phyloP scores from a whole-genome alignment of 116 monocot genomes.

The Zostera marina region DNA sequence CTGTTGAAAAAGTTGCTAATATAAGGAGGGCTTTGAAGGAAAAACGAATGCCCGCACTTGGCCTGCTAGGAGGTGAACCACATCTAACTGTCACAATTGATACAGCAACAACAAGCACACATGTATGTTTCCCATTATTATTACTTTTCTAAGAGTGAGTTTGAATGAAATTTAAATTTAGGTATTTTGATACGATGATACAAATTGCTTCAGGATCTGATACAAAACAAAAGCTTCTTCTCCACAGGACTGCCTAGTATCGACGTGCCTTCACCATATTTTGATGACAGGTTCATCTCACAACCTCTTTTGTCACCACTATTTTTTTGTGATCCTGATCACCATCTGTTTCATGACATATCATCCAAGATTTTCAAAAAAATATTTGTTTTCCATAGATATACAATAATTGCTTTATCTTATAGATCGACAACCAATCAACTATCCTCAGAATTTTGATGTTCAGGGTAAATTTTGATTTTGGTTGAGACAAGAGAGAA shows the following conservation, averaged over 20 bases:
- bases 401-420: too few species aligned
- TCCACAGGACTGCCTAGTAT: slow-evolving; percentile 8
- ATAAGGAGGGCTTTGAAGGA: slow-evolving; percentile 96
- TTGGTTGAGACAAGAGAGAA: too few species aligned
- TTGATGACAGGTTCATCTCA: slow-evolving; percentile 22
- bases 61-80: slow-evolving; percentile 86
- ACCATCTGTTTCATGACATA: slow-evolving; percentile 12
- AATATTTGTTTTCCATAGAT: too few species aligned
- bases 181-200: too few species aligned
- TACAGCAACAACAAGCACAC: slow-evolving; percentile 20
- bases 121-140: slow-evolving; percentile 8
- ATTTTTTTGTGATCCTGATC: slow-evolving; percentile 23
- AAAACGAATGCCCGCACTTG: slow-evolving; percentile 78
- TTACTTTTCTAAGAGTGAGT: not conserved
- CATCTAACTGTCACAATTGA: slow-evolving; percentile 25
- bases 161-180: too few species aligned
- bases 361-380: slow-evolving; percentile 2
- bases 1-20: slow-evolving; percentile 94
- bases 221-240: slow-evolving; percentile 20
- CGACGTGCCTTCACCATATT: slow-evolving; percentile 18
- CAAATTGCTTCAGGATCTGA: slow-evolving; percentile 47
- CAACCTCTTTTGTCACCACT: slow-evolving; percentile 17
- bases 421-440: too few species aligned
- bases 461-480: too few species aligned
- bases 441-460: too few species aligned